These are phyloP conservation scores for Mortierella sp. DNA, from an alignment of 371 early-diverging fungal genomes.

Conservation along the genomic window DNA sequence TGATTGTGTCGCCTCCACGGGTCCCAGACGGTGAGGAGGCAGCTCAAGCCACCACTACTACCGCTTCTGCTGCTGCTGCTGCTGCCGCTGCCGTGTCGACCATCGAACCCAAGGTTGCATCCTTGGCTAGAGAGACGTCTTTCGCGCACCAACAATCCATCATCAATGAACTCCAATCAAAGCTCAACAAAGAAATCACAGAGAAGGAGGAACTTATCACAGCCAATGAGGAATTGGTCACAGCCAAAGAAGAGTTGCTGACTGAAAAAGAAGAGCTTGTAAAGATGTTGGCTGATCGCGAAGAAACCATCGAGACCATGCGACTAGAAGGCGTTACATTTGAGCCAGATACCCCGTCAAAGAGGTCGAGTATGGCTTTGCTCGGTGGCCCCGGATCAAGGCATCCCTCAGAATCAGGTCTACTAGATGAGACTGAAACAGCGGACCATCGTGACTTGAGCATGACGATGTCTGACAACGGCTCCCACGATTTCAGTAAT, in stretches of 20 bases:
- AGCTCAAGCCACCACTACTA: slow-evolving; percentile 13
- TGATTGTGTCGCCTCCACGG: slow-evolving; percentile 33
- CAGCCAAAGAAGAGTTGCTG: slow-evolving; percentile 59
- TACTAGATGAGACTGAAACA: slow-evolving; percentile 24
- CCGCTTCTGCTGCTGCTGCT: background rate
- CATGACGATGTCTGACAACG: slow-evolving; percentile 34
- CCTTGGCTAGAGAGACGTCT: slow-evolving; percentile 54
- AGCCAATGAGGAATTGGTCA: slow-evolving; percentile 55
- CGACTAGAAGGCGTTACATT: slow-evolving; percentile 61
- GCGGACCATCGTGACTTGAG: slow-evolving; percentile 26
- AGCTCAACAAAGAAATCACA: slow-evolving; percentile 40
- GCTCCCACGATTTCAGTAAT: slow-evolving; percentile 22
- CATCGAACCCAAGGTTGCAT: slow-evolving; percentile 39
- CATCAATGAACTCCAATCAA: slow-evolving; percentile 50
- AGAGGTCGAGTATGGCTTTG: slow-evolving; percentile 7
- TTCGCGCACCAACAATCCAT: slow-evolving; percentile 53
- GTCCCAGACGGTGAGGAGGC: slow-evolving; percentile 8
- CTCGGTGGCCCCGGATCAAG: slow-evolving; percentile 9
- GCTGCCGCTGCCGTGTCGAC: background rate
- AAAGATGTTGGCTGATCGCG: slow-evolving; percentile 71
- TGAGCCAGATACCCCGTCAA: slow-evolving; percentile 18
- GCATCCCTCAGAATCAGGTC: slow-evolving; percentile 19
- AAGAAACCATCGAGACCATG: slow-evolving; percentile 71
- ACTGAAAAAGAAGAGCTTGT: slow-evolving; percentile 73
- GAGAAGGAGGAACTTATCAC: slow-evolving; percentile 39